Base-by-base conservation (phyloP, 73 alveolate genomes). In the Paramecium caudatum region DNA sequence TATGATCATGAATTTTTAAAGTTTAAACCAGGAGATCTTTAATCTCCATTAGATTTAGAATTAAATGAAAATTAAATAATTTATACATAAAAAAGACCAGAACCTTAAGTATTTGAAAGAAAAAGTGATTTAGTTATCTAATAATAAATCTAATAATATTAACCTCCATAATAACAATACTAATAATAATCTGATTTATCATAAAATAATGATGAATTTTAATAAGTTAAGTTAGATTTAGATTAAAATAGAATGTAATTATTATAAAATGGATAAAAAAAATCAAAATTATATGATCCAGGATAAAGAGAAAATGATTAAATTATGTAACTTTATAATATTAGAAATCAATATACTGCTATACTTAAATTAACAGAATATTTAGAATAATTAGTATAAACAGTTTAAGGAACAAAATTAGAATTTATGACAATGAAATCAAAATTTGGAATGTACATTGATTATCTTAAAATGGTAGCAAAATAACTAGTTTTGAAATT, bases 1-100 rank as follows among this genome's bases (percentile, higher is more conserved):
- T 37, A 37, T 74, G 0, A 74, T 15, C 88, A 74, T 74, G 45
- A 36, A 0, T 74, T 27, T 45, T 74, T 74, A 8, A 74, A 41
- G 5, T 27, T 5, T 39, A 37, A 13, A 37, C 13, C 36, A 17
- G 46, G 47, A 9, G 69, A 74, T 16, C 3, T 74, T 15, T n/a
- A 16, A 1, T 21, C 19, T 39, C 55, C 43, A 23, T 5, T 41
- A 10, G 88, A 74, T 45, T 8, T 74, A 36, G 47, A 41, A 37
- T 74, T 74, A 17, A 39, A 45, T n/a, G 2, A 13, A 3, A 74
- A 74, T 74, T 74, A 41, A 74, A 4, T 5, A 5, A 74, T 74
- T 12, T 74, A 74, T 37, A 39, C 88, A 9, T 5, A 74, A 74
- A 1, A 41, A 13, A 3, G 27, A 3, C 8, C 16, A 9, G 65